phyloP scores from a whole-genome alignment of 2,329 filamentous ascomycete genomes.

The Escovopsis sp. region DNA sequence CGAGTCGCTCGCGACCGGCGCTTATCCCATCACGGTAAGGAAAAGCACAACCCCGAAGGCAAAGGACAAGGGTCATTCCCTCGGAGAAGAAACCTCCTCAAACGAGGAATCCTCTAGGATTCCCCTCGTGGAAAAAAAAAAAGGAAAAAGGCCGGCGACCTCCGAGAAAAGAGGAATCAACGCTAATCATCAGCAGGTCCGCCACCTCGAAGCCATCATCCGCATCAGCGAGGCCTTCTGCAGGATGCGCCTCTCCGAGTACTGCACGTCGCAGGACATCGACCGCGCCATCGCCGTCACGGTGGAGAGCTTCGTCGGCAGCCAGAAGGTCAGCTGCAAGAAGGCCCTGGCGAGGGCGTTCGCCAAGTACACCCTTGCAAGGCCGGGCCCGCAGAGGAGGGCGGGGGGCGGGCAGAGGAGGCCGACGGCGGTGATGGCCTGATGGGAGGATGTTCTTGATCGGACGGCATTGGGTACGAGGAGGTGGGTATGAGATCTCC shows the following conservation, averaged over 20 bases:
- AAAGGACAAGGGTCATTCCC: not conserved
- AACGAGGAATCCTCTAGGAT: too few species aligned
- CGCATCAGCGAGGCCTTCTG: slow-evolving; percentile 88
- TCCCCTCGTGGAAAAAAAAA: too few species aligned
- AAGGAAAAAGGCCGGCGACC: too few species aligned
- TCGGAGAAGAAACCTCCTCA: too few species aligned
- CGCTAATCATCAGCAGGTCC: slow-evolving; percentile 46
- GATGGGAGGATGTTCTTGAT: not conserved
- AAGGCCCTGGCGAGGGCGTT: slow-evolving; percentile 89
- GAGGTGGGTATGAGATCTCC: too few species aligned
- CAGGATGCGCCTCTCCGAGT: slow-evolving; percentile 96
- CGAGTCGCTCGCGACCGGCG: slow-evolving; percentile 83
- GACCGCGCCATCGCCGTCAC: slow-evolving; percentile 95
- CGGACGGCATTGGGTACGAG: not conserved
- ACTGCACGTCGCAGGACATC: slow-evolving; percentile 79
- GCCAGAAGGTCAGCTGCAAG: slow-evolving; percentile 95
- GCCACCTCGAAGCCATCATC: slow-evolving; percentile 95
- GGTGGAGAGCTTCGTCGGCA: slow-evolving; percentile 88
- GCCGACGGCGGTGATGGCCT: slow-evolving; percentile 16
- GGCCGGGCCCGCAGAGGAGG: slow-evolving; percentile 25
- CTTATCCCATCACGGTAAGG: slow-evolving; percentile 91
- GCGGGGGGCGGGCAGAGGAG: slow-evolving; percentile 12
- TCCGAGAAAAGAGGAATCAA: too few species aligned
- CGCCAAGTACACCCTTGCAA: slow-evolving; percentile 69
- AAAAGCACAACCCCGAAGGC: not conserved